Evolutionary conservation across 1,284 basidiomycete species (phyloP).

Genomic region (Malassezia japonica): DNA sequence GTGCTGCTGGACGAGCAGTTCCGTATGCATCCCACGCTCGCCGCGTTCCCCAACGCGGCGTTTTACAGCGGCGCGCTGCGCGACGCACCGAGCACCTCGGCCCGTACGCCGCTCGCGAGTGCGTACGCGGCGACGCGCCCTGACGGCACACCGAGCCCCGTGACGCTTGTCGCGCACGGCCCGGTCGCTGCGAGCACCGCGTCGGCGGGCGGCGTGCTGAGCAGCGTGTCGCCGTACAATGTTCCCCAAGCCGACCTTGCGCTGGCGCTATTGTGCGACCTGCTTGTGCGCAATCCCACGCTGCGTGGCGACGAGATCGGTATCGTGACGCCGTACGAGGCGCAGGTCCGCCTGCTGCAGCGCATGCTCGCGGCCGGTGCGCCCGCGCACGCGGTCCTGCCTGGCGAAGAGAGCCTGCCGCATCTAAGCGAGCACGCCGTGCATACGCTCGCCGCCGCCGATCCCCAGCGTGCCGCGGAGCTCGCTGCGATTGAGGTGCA

Average conservation of each 20-base stretch:
- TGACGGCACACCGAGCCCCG: not conserved
- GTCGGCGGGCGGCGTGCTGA: not conserved
- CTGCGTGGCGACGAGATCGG: slow-evolving; percentile 37
- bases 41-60: slow-evolving; percentile 68
- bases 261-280: slow-evolving; percentile 43
- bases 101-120: slow-evolving; percentile 24
- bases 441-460: slow-evolving; percentile 6
- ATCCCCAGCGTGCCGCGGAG: slow-evolving; percentile 17
- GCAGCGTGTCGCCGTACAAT: slow-evolving; percentile 28
- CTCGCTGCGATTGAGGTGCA: slow-evolving; percentile 65
- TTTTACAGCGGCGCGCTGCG: slow-evolving; percentile 67
- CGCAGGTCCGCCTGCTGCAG: slow-evolving; percentile 32
- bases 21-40: slow-evolving; percentile 84
- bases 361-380: slow-evolving; percentile 23
- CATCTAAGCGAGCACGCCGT: slow-evolving; percentile 5
- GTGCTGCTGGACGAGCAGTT: slow-evolving; percentile 81
- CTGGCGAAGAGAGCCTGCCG: not conserved
- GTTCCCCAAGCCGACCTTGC: slow-evolving; percentile 27
- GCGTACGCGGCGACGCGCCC: slow-evolving; percentile 17
- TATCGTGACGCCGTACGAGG: slow-evolving; percentile 42
- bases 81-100: slow-evolving; percentile 56
- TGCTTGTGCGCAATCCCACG: slow-evolving; percentile 28
- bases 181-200: slow-evolving; percentile 3
- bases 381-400: not conserved
- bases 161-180: slow-evolving; percentile 15